Conservation (phyloP, 306 rosid genomes). For the Bauhinia variegata region DNA sequence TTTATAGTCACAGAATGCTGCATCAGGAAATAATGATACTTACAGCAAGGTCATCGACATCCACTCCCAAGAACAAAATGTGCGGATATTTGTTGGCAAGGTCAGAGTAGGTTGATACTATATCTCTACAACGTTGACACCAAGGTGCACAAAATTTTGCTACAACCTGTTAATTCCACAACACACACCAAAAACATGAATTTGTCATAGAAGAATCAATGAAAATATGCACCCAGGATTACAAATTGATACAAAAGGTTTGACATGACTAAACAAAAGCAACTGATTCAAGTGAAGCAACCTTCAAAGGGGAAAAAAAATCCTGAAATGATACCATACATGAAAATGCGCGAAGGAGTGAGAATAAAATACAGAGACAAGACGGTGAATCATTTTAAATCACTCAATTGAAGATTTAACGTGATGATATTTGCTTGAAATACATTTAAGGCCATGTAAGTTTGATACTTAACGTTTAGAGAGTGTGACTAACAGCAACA, state of each 20-base stretch:
- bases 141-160: slow-evolving; percentile 72
- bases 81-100: slow-evolving; percentile 55
- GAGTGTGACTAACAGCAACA: too few relatives aligned
- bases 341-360: neutral
- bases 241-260: neutral
- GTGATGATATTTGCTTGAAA: neutral
- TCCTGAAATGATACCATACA: neutral
- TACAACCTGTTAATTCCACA: slow-evolving; percentile 44
- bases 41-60: slow-evolving; percentile 64
- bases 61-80: slow-evolving; percentile 52
- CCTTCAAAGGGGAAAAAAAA: neutral
- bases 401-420: neutral
- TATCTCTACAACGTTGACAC: slow-evolving; percentile 63
- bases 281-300: neutral
- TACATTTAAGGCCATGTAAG: neutral
- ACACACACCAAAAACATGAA: neutral
- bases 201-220: too few relatives aligned
- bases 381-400: neutral
- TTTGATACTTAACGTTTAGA: neutral
- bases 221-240: too few relatives aligned
- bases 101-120: slow-evolving; percentile 53
- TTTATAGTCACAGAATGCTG: neutral
- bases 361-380: neutral
- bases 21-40: slow-evolving; percentile 29
- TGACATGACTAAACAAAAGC: neutral